These are phyloP conservation scores for Coelastrella sp. DNA, from an alignment of 139 green algal species.

Conservation along the genomic window DNA sequence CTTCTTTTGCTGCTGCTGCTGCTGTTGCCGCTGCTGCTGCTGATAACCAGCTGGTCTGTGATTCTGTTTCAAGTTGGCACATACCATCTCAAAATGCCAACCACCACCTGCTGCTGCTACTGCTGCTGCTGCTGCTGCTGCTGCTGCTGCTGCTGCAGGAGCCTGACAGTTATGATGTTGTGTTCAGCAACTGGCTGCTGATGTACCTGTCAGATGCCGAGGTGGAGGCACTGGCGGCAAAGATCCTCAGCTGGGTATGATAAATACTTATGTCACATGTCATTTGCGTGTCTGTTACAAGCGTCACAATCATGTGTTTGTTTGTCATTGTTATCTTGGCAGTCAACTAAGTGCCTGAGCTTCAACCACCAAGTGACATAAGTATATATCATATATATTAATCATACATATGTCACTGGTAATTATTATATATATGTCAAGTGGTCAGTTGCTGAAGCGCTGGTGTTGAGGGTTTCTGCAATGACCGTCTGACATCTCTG, in stretches of 20 bases:
- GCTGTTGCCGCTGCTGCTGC: too few relatives aligned
- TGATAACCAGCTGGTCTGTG: too few relatives aligned
- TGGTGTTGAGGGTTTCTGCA: too few relatives aligned
- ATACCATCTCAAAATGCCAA: too few relatives aligned
- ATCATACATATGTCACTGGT: too few relatives aligned
- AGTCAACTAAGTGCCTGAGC: too few relatives aligned
- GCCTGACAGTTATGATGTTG: slow-evolving; percentile 66
- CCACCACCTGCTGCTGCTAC: background rate
- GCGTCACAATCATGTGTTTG: background rate
- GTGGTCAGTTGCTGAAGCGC: too few relatives aligned
- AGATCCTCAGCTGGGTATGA: slow-evolving; percentile 80
- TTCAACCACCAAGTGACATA: too few relatives aligned
- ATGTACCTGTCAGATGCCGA: slow-evolving; percentile 93
- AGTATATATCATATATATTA: too few relatives aligned
- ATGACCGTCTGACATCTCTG: background rate
- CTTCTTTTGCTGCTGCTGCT: too few relatives aligned
- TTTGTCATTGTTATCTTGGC: background rate
- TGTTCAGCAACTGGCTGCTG: slow-evolving; percentile 96
- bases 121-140: slow-evolving; percentile 13
- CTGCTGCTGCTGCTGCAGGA: slow-evolving; percentile 8
- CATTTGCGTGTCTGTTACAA: background rate
- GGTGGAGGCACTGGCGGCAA: slow-evolving; percentile 71
- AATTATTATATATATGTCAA: too few relatives aligned
- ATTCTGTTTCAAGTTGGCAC: too few relatives aligned
- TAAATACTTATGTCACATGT: slow-evolving; percentile 36